Conservation (phyloP, 345 rosid genomes). For the Nephelium lappaceum region DNA sequence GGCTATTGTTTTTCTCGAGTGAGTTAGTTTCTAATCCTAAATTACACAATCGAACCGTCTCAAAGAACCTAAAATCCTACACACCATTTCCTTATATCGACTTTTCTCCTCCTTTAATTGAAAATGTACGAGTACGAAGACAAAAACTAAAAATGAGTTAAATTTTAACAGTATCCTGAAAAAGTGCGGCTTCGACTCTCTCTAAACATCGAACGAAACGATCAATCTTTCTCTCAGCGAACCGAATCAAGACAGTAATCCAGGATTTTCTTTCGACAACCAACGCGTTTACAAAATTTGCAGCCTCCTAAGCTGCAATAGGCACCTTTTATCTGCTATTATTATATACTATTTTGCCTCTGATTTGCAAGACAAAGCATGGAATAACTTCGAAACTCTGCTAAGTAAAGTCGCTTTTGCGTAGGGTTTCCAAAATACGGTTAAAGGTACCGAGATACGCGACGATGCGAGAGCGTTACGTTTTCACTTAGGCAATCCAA, state of each 20-base stretch:
- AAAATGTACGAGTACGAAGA: constrained; percentile 17
- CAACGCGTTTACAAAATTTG: constrained; percentile 32
- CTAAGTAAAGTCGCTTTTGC: constrained; percentile 46
- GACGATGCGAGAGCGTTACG: constrained; percentile 43
- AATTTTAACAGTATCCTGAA: constrained; percentile 14
- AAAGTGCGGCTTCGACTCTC: constrained; percentile 1
- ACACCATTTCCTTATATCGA: constrained; percentile 5
- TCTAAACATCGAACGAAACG: constrained; percentile 6
- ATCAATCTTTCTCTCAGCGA: constrained; percentile 22
- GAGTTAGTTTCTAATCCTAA: constrained; percentile 5
- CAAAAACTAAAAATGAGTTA: constrained; percentile 9
- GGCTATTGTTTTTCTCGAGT: background rate
- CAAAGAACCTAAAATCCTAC: background rate
- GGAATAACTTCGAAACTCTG: constrained; percentile 70
- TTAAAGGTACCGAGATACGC: constrained; percentile 53
- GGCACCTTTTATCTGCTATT: constrained; percentile 14
- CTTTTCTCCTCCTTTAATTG: constrained; percentile 19
- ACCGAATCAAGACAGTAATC: constrained; percentile 34
- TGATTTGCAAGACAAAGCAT: constrained; percentile 45
- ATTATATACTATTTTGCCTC: constrained; percentile 33
- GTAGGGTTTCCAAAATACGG: constrained; percentile 31
- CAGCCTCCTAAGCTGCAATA: constrained; percentile 31
- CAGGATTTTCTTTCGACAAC: constrained; percentile 17
- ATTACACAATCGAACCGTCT: constrained; percentile 7
- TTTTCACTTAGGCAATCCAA: constrained; percentile 20